Base-by-base conservation (phyloP, 2,329 filamentous ascomycete genomes). In the Arachnopeziza araneosa region DNA sequence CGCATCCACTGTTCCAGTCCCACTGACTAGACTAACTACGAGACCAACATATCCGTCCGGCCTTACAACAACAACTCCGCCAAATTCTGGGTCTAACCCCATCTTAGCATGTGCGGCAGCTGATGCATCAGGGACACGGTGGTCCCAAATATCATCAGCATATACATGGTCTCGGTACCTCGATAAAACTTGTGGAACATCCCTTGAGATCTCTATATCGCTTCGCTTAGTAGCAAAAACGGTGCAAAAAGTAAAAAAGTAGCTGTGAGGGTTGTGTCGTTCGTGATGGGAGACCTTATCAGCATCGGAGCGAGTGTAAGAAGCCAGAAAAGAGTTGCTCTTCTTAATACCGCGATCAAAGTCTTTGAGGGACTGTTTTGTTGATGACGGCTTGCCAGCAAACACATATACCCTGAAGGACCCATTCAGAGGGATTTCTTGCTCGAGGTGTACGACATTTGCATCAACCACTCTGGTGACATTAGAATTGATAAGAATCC, bases 381-480 rank as follows among this genome's bases (percentile, higher is more conserved):
- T 87, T 53, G 79, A 78, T 17, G 77, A 71, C 9, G 85, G 85
- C 50, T 80, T 79, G 59, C 93, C 93, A n/a, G 84, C 91, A 72
- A 96, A 96, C 64, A 96, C 75, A 72, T 92, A 96, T 62, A 96
- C 80, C 59, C 92, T 84, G 80, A 93, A 96, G 1, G 91, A 87
- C 51, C 92, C 92, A 74, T 96, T 96, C 61, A 93, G 79, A 0
- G 92, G 92, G 32, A 96, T 83, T 71, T 96, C 90, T 74, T 96
- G 92, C 75, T 96, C 93, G 10, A 96, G 81, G 68, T 96, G 90
- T 1, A 96, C 91, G 5, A 91, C 86, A 74, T 96, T 96, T 71
- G 92, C 89, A 71, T 97, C 93, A 0, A 89, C 86, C 23, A 96
- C 89, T 54, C 93, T 84, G 0, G 91, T 96, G 12, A 96, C 93